These are phyloP conservation scores for Amanita rubescens DNA, from an alignment of 768 basidiomycete species.

Conservation along the genomic window DNA sequence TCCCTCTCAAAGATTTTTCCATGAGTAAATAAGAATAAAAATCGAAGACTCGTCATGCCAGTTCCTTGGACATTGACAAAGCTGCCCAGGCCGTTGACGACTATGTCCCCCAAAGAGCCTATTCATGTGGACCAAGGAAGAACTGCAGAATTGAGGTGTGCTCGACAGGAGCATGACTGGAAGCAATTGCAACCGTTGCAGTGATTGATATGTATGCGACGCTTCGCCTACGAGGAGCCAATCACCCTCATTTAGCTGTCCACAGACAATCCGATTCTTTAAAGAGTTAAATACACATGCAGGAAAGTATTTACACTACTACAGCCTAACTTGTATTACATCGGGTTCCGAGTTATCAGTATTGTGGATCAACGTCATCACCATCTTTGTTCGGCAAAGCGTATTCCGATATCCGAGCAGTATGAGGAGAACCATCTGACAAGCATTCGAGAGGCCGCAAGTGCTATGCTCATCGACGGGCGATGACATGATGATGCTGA, in stretches of 20 bases:
- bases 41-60: constrained; percentile 13
- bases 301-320: too few species aligned
- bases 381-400: not conserved
- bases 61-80: constrained; percentile 27
- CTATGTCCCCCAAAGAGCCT: too few species aligned
- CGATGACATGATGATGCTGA: not conserved
- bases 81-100: too few species aligned
- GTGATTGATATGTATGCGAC: too few species aligned
- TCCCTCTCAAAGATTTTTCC: constrained; percentile 26
- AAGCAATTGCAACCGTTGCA: too few species aligned
- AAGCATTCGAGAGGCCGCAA: not conserved
- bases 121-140: too few species aligned
- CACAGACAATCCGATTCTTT: too few species aligned
- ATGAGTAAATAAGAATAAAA: constrained; percentile 34
- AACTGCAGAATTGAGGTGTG: too few species aligned
- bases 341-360: not conserved
- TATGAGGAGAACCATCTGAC: not conserved
- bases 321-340: not conserved
- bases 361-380: not conserved
- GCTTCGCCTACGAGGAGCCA: too few species aligned
- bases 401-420: not conserved
- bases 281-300: too few species aligned
- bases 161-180: too few species aligned
- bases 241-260: too few species aligned
- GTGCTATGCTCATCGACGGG: not conserved